phyloP scores from a whole-genome alignment of 1,284 basidiomycete genomes.

The Moniliophthora roreri region DNA sequence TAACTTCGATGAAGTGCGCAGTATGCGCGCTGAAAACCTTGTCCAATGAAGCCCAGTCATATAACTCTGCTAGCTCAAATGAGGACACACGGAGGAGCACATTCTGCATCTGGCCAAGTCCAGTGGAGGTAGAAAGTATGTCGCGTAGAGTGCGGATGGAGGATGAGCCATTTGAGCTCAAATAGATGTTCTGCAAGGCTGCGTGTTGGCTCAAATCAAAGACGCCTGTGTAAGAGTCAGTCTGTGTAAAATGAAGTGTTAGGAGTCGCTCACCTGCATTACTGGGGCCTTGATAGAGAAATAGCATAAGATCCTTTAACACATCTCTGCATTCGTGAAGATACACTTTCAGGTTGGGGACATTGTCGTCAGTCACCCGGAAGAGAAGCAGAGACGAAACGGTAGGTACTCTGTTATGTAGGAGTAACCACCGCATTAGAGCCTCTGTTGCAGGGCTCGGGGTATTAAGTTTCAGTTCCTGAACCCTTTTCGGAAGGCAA shows the following conservation, averaged over 20 bases:
- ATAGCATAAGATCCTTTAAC: constrained; percentile 8
- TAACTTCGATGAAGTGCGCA: background rate
- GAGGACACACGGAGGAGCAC: background rate
- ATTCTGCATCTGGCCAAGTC: background rate
- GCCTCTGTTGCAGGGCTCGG: constrained; percentile 7
- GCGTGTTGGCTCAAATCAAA: background rate
- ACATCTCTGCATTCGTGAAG: constrained; percentile 2
- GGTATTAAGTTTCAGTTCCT: constrained; percentile 5
- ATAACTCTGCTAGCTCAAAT: background rate
- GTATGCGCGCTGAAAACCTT: background rate
- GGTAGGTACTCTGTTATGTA: background rate
- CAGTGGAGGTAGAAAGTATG: background rate
- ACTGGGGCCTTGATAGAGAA: constrained; percentile 4
- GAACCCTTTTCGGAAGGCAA: constrained; percentile 2
- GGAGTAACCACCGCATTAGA: constrained; percentile 9
- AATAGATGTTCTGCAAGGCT: background rate
- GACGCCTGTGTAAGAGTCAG: background rate
- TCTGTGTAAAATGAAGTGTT: background rate
- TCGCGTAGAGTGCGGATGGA: background rate
- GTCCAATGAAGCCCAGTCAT: background rate
- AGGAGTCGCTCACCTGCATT: background rate
- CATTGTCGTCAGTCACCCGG: constrained; percentile 3
- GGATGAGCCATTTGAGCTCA: background rate
- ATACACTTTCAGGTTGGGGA: constrained; percentile 4
- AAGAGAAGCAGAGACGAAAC: constrained; percentile 5